Percentiles rank a stretch among this genome's conserved stretches.
Evolutionary conservation across 306 rosid species (phyloP).

Genomic region (Trifolium dubium): DNA sequence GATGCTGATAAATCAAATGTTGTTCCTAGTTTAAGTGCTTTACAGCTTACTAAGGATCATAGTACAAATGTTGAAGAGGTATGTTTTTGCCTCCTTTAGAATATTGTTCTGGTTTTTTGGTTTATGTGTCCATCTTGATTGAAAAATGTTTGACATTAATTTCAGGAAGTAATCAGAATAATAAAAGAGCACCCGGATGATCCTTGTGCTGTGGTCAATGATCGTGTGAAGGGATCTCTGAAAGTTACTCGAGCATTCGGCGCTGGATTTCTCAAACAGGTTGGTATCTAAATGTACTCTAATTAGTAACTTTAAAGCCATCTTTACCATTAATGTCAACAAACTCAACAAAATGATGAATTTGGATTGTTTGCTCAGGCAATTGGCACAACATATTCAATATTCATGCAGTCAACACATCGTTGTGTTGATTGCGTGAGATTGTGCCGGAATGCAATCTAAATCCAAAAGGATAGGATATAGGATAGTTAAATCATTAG

Average conservation of each 20-base stretch:
- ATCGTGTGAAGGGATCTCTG: conserved; percentile 94
- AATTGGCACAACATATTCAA: background rate
- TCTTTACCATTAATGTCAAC: conserved; percentile 25
- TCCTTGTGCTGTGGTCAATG: conserved; percentile 76
- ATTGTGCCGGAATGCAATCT: background rate
- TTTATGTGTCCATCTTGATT: conserved; percentile 35
- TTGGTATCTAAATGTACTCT: conserved; percentile 30
- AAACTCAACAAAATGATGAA: background rate
- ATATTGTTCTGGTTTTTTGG: conserved; percentile 25
- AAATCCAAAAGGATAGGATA: background rate
- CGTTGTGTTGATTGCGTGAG: background rate
- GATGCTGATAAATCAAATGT: conserved; percentile 59
- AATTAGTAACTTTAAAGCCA: conserved; percentile 7
- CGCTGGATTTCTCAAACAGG: conserved; percentile 99
- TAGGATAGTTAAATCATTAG: background rate
- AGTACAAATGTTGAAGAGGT: conserved; percentile 85
- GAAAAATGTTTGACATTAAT: conserved; percentile 12
- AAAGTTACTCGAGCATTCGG: conserved; percentile 98
- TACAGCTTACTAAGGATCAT: conserved; percentile 92
- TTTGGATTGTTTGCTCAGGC: background rate
- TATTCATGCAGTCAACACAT: background rate
- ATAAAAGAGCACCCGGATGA: conserved; percentile 83
- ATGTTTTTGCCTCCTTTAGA: conserved; percentile 2
- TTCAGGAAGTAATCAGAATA: conserved; percentile 88
- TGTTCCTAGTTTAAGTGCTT: conserved; percentile 62